Base-by-base conservation (phyloP, 306 rosid species). In the Dalbergia cultrata region DNA sequence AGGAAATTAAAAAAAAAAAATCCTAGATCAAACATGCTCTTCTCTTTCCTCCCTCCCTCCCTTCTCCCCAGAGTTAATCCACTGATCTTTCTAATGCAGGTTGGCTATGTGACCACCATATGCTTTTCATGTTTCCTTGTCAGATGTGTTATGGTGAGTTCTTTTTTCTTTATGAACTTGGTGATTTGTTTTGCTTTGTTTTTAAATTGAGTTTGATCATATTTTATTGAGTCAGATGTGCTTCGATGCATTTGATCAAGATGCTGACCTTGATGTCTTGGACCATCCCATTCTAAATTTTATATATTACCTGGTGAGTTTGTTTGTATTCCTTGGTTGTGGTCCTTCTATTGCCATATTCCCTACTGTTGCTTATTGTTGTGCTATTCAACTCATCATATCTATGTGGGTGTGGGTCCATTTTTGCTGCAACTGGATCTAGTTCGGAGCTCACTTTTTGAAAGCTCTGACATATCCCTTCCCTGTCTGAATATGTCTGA, bases 81-180 rank as follows among this genome's bases (percentile, higher is more conserved):
- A 54, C 54, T 85, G 34, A 35, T 77, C 83, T 75, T 57, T 83
- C 62, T 75, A 77, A 57, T 81, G 70, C 91, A 95, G 99, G 99
- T 95, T 82, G 97, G 99, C 86, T 95, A 95, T 13, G 99, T 95
- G 88, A 95, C 99, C 62, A 93, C 98, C 71, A 93, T 95, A 80
- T 95, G 99, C 72, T 95, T 95, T 89, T 67, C 90, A 49, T 95
- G 99, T 84, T 95, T 95, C 93, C 97, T 95, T 58, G 81, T 92
- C 85, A 89, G 99, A 90, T 91, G 98, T 70, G 74, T 95, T 56
- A 95, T 95, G 98, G 99, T 95, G 66, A 91, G 98, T 79, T 31
- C 57, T 45, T 72, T 82, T 85, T 64, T 62, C 5, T 2, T 45
- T 8, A 50, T 63, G 33, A 67, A 45, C 16, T 11, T 16, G 14